Percentiles rank a stretch among this genome's conserved stretches.
phyloP scores from a whole-genome alignment of 2,329 filamentous ascomycete species.

The Emydomyces testavorans region DNA sequence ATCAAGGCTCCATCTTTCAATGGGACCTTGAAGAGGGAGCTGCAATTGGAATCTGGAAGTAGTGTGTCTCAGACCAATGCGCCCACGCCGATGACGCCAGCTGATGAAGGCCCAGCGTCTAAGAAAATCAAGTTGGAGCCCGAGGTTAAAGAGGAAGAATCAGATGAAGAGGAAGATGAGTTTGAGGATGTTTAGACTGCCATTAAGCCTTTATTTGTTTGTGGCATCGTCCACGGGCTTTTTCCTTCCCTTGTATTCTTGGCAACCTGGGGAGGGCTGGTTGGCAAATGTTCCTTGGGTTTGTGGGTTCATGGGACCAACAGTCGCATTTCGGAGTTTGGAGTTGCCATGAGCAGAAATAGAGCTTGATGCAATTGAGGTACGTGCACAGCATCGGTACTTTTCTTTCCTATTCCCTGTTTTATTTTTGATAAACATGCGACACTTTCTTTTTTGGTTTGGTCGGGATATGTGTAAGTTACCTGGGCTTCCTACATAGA shows the following conservation, averaged over 20 bases:
- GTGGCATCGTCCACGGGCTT: neutral
- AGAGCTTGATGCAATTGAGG: neutral
- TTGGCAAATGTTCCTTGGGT: neutral
- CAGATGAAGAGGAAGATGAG: slow-evolving; percentile 36
- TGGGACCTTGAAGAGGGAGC: slow-evolving; percentile 29
- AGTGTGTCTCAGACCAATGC: slow-evolving; percentile 30
- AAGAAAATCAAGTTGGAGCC: slow-evolving; percentile 37
- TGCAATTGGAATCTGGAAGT: slow-evolving; percentile 31
- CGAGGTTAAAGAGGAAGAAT: slow-evolving; percentile 29
- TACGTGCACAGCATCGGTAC: neutral
- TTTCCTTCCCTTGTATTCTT: neutral
- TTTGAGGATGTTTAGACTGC: slow-evolving; percentile 33
- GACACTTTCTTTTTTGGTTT: neutral
- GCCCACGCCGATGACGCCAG: slow-evolving; percentile 29
- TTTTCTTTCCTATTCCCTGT: neutral
- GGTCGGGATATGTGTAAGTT: too few relatives aligned
- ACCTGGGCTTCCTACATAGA: too few relatives aligned
- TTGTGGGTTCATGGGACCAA: neutral
- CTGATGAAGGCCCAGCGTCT: slow-evolving; percentile 31
- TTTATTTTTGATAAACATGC: neutral
- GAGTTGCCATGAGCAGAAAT: too few relatives aligned
- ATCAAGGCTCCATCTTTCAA: slow-evolving; percentile 14
- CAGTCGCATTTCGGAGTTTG: neutral
- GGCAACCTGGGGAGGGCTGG: neutral
- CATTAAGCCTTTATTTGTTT: neutral